Conservation (phyloP, 2,329 filamentous ascomycete genomes). For the Trichoderma brevicompactum region DNA sequence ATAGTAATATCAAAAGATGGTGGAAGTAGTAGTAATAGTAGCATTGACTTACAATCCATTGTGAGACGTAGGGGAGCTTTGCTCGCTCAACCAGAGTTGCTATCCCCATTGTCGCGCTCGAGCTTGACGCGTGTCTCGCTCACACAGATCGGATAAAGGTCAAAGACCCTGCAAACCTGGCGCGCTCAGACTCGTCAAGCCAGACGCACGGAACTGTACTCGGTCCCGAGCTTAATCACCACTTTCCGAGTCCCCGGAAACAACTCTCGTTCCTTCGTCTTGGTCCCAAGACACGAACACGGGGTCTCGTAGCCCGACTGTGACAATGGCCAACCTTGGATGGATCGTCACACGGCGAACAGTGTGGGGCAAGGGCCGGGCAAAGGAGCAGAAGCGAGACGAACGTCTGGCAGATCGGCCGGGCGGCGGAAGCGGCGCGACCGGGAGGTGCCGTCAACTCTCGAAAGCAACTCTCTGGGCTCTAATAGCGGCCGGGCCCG, state of each 20-base stretch:
- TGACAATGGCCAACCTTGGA: not conserved
- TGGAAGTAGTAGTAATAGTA: not conserved
- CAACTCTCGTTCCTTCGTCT: not conserved
- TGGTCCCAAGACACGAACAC: not conserved
- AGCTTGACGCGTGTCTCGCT: not conserved
- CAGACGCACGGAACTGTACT: not conserved
- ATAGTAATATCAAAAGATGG: not conserved
- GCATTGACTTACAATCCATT: constrained; percentile 39
- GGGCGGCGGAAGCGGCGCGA: constrained; percentile 12
- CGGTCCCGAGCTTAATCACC: not conserved
- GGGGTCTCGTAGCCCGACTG: not conserved
- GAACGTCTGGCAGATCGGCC: constrained; percentile 1
- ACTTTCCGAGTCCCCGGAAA: not conserved
- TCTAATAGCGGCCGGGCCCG: too few species aligned
- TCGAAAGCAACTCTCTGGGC: not conserved
- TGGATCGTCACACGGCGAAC: constrained; percentile 3
- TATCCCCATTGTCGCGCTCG: constrained; percentile 21
- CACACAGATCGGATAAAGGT: not conserved
- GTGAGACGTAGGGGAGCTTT: constrained; percentile 40
- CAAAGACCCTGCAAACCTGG: not conserved
- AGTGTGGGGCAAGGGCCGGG: constrained; percentile 1
- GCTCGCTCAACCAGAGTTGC: constrained; percentile 34
- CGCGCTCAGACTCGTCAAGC: not conserved
- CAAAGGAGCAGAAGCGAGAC: not conserved
- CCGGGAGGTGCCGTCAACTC: constrained; percentile 16